phyloP scores from a whole-genome alignment of 805 yeast species.

The Komagataella pseudopastoris region DNA sequence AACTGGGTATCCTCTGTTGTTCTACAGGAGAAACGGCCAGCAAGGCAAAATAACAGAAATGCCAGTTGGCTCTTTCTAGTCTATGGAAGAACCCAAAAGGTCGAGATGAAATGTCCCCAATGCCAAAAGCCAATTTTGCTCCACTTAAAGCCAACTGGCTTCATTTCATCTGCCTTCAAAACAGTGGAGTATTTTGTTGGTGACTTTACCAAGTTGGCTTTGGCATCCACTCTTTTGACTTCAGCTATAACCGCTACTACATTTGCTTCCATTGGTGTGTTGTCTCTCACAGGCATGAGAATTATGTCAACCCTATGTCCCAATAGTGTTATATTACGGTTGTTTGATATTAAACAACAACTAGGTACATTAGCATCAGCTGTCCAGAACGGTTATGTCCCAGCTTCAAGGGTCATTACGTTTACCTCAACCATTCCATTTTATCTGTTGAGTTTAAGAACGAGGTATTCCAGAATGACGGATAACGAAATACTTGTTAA shows the following conservation, averaged over 20 bases:
- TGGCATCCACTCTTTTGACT: constrained; percentile 7
- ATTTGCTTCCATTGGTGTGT: constrained; percentile 8
- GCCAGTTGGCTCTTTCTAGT: not conserved
- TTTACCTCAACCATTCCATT: constrained; percentile 17
- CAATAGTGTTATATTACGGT: constrained; percentile 14
- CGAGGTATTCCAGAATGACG: constrained; percentile 7
- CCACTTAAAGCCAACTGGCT: constrained; percentile 8
- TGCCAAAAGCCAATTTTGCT: constrained; percentile 18
- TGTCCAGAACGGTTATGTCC: constrained; percentile 8
- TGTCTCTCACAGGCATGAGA: constrained; percentile 16
- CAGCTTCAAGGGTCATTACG: constrained; percentile 10
- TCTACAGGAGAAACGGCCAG: constrained; percentile 7
- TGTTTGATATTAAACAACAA: constrained; percentile 12
- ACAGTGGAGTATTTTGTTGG: constrained; percentile 6
- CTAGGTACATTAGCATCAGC: constrained; percentile 6
- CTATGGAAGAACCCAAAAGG: not conserved
- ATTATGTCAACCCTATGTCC: constrained; percentile 16
- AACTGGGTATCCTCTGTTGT: constrained; percentile 24
- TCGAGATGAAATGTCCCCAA: constrained; percentile 21
- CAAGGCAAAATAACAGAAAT: constrained; percentile 2
- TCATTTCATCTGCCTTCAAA: constrained; percentile 3
- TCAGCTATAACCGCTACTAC: constrained; percentile 11
- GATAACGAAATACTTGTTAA: constrained; percentile 8
- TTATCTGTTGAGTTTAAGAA: constrained; percentile 13
- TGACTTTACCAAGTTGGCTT: constrained; percentile 8